Conservation (phyloP, 2,329 filamentous ascomycete genomes). For the Exophiala lecanii-corni region DNA sequence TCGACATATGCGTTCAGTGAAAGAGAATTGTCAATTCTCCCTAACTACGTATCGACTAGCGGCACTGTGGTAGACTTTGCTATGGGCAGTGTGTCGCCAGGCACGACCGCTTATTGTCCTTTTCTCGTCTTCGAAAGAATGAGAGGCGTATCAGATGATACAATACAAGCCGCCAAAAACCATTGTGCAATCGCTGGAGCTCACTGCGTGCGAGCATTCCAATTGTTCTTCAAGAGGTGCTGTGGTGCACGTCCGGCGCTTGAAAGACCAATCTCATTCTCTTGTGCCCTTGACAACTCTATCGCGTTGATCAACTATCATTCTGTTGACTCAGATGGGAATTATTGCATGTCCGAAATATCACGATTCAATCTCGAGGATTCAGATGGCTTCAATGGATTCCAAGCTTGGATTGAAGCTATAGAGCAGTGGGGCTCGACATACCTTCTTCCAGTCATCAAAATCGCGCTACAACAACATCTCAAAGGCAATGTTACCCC, state of each 20-base stretch:
- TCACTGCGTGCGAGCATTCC: conserved; percentile 20
- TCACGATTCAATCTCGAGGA: conserved; percentile 24
- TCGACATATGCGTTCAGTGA: conserved; percentile 19
- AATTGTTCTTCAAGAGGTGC: conserved; percentile 19
- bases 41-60: conserved; percentile 15
- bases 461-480: conserved; percentile 19
- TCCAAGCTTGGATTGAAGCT: conserved; percentile 25
- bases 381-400: conserved; percentile 16
- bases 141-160: conserved; percentile 17
- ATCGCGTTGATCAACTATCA: conserved; percentile 25
- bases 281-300: conserved; percentile 22
- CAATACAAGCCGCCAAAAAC: conserved; percentile 22
- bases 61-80: conserved; percentile 22
- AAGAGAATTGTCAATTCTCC: conserved; percentile 18
- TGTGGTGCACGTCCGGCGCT: conserved; percentile 11
- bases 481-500: conserved; percentile 17
- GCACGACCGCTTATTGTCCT: conserved; percentile 15
- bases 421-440: conserved; percentile 23
- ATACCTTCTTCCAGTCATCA: conserved; percentile 21
- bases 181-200: conserved; percentile 24
- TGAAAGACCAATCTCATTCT: conserved; percentile 22
- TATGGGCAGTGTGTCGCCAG: conserved; percentile 17
- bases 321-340: conserved; percentile 17
- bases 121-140: conserved; percentile 25
- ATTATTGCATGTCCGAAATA: conserved; percentile 22